Evolutionary conservation across 306 rosid species (phyloP).

Genomic region (Trifolium repens): DNA sequence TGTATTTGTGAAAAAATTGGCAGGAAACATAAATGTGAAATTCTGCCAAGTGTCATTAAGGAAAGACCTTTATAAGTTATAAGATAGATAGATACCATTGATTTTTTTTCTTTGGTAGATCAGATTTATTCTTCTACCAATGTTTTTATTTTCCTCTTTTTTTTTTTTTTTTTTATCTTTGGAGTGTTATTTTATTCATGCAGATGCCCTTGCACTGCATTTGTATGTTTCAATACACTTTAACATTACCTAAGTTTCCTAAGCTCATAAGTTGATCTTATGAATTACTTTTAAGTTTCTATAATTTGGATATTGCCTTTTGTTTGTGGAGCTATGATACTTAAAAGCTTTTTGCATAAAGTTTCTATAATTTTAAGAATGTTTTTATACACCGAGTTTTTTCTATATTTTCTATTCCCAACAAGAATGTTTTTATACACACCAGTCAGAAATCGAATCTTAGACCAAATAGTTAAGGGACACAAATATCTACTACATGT

Average conservation of each 20-base stretch:
- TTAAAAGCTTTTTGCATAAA: background rate
- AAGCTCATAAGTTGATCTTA: background rate
- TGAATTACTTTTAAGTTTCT: constrained; percentile 4
- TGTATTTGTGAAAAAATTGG: background rate
- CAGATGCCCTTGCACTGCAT: constrained; percentile 3
- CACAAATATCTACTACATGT: no score
- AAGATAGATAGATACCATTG: background rate
- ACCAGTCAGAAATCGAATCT: no score
- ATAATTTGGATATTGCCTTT: background rate
- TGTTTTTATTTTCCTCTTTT: background rate
- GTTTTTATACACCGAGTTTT: background rate
- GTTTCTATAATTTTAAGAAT: background rate
- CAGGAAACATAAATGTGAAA: background rate
- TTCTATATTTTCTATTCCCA: no score
- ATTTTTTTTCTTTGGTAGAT: background rate
- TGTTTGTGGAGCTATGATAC: background rate
- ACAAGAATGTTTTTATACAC: no score
- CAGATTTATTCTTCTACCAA: constrained; percentile 1
- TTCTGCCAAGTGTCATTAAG: background rate
- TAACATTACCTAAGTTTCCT: no score
- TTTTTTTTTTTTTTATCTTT: no score
- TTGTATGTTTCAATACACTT: background rate
- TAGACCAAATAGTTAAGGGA: no score
- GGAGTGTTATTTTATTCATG: background rate
- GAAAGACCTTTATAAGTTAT: background rate